Evolutionary conservation across 2,329 filamentous ascomycete genomes (phyloP), one percentile per base, ranked within the genome.

Genomic region (Fusarium cicatricum): DNA sequence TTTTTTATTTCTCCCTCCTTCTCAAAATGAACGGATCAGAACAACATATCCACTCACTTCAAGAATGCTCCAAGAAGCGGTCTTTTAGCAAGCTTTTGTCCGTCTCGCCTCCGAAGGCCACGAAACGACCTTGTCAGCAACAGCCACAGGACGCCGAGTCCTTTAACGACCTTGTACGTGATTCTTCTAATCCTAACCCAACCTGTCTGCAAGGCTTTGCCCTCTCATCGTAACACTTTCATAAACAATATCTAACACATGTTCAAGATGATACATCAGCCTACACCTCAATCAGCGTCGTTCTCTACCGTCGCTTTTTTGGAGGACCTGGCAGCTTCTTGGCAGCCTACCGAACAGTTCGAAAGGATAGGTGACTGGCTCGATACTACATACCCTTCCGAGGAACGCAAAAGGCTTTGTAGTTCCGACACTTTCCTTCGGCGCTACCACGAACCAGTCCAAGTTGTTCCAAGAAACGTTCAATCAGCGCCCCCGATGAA

Each of bases 301-400:
- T 29, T 12, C 8, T 26, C 17, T 3, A 16, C 36, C 6, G 39
- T 36, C 36, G 38, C 49, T 1, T 36, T 56, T 46, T 42, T 60
- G 40, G 54, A 60, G 10, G 26, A 37, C 7, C 1, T 37, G 4
- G 14, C 47, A 31, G 21, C 38, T 31, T 43, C 38, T 28, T 10
- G 40, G 26, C 31, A 36, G 4, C 15, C 32, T 9, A 23, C n/a
- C n/a, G 15, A 43, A 14, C 23, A 23, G 11, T 11, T 55, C 11
- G 32, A 52, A 17, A 32, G 29, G 2, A 28, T 56, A 9, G 33
- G 44, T 15, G 34, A 16, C 36, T 60, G 56, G 56, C 57, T 60
- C 5, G 31, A 60, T 32, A 36, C 37, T 2, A 37, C n/a, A 21
- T 56, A 60, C 17, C 56, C 32, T 23, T 23, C 11, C 36, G 43